Conservation (phyloP, 371 early-diverging fungal species). For the Syncephalastrum contaminatum region DNA sequence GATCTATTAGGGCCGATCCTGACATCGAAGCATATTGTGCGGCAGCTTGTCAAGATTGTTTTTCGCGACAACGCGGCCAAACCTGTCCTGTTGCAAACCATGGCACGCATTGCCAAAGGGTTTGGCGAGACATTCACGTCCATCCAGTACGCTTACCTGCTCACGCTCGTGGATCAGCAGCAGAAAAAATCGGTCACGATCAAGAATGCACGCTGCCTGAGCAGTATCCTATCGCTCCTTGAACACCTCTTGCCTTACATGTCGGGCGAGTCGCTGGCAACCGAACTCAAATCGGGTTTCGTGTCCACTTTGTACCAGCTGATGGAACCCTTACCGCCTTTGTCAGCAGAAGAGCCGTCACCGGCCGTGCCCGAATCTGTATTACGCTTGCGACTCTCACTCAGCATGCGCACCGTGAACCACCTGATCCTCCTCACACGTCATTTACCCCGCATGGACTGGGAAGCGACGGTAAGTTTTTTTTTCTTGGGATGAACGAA, state of each 20-base stretch:
- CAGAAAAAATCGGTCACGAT: conserved; percentile 15
- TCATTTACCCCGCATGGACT: conserved; percentile 47
- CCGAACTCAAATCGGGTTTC: conserved; percentile 52
- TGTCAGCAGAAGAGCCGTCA: conserved; percentile 7
- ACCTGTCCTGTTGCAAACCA: conserved; percentile 38
- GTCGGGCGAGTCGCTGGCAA: conserved; percentile 35
- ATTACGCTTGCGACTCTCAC: conserved; percentile 33
- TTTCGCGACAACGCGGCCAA: conserved; percentile 49
- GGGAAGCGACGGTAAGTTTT: conserved; percentile 55
- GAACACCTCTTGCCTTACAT: conserved; percentile 42
- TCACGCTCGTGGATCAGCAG: conserved; percentile 34
- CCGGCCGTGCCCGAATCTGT: conserved; percentile 17
- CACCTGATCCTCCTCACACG: conserved; percentile 52
- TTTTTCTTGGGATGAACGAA: not conserved
- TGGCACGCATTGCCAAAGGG: conserved; percentile 47
- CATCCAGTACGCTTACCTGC: conserved; percentile 59
- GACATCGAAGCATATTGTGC: conserved; percentile 63
- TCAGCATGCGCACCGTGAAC: conserved; percentile 57
- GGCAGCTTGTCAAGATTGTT: conserved; percentile 57
- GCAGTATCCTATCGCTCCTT: conserved; percentile 34
- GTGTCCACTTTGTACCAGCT: conserved; percentile 39
- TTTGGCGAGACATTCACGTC: conserved; percentile 69
- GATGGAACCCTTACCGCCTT: conserved; percentile 35
- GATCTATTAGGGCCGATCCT: conserved; percentile 55
- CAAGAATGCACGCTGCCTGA: conserved; percentile 27